These are phyloP conservation scores for Juncus inflexus DNA, from an alignment of 176 grass and related monocot species.

Conservation along the genomic window DNA sequence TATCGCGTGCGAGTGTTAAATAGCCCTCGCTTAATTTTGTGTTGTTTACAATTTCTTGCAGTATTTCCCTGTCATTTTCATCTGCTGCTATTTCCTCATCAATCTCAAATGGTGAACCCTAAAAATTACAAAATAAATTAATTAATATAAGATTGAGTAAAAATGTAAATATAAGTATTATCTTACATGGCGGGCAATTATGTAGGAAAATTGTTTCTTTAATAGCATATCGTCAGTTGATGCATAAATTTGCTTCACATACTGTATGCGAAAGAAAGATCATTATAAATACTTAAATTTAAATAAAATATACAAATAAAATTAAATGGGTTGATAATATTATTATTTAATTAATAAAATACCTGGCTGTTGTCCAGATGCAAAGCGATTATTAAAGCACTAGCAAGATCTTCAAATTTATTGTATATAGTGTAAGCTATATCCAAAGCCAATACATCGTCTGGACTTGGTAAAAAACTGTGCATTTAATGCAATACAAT, in stretches of 20 bases:
- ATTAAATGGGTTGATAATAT: not conserved
- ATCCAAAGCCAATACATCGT: slow-evolving; percentile 85
- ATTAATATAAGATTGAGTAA: not conserved
- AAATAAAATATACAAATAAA: not conserved
- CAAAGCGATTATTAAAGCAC: slow-evolving; percentile 67
- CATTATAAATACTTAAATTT: slow-evolving; percentile 18
- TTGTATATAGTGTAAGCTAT: slow-evolving; percentile 89
- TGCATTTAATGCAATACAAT: slow-evolving; percentile 20
- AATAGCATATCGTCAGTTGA: slow-evolving; percentile 65
- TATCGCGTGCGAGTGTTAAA: slow-evolving; percentile 89
- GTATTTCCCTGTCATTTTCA: slow-evolving; percentile 74
- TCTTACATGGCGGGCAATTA: slow-evolving; percentile 85
- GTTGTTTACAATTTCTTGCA: slow-evolving; percentile 95
- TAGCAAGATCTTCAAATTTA: slow-evolving; percentile 87
- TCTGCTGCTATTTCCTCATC: slow-evolving; percentile 83
- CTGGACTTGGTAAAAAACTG: slow-evolving; percentile 69
- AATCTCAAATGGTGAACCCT: slow-evolving; percentile 84
- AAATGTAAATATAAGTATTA: not conserved
- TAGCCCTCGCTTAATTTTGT: slow-evolving; percentile 80
- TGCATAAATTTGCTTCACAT: slow-evolving; percentile 87
- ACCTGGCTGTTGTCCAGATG: slow-evolving; percentile 76
- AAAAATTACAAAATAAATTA: slow-evolving; percentile 19
- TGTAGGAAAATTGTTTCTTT: slow-evolving; percentile 95
- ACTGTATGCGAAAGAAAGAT: slow-evolving; percentile 45
- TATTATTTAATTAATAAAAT: not conserved